phyloP scores from a whole-genome alignment of 306 rosid genomes.

The Purshia tridentata region DNA sequence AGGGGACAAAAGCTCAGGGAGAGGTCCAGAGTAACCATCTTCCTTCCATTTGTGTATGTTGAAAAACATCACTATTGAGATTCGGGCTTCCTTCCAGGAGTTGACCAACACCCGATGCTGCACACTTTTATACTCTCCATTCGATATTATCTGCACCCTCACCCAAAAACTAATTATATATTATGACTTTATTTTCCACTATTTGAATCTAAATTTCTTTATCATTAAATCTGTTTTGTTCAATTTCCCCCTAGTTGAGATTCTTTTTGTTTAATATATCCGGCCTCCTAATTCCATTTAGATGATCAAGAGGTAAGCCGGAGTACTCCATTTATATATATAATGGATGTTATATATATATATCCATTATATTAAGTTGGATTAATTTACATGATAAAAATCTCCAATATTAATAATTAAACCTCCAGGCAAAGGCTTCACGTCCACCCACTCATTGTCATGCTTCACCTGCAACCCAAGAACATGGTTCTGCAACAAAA shows the following conservation, averaged over 20 bases:
- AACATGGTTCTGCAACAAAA: slow-evolving; percentile 32
- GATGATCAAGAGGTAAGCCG: no score
- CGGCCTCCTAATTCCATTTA: no score
- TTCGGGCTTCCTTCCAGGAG: slow-evolving; percentile 28
- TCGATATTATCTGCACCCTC: slow-evolving; percentile 23
- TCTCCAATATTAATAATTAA: slow-evolving; percentile 36
- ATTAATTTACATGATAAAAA: slow-evolving; percentile 35
- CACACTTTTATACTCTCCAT: slow-evolving; percentile 39
- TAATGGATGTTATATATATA: no score
- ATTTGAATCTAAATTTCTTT: no score
- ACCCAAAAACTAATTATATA: not conserved
- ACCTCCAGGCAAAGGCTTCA: slow-evolving; percentile 30
- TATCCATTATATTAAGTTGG: not conserved
- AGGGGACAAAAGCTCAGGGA: slow-evolving; percentile 28
- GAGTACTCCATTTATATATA: no score
- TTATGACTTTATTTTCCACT: no score
- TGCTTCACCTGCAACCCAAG: slow-evolving; percentile 38
- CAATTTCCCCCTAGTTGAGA: no score
- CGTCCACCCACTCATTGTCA: slow-evolving; percentile 27
- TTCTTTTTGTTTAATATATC: no score
- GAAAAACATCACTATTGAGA: slow-evolving; percentile 26
- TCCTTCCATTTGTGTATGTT: slow-evolving; percentile 27
- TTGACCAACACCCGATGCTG: slow-evolving; percentile 38
- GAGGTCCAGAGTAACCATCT: slow-evolving; percentile 29
- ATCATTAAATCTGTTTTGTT: no score